phyloP scores from a whole-genome alignment of 495 filamentous ascomycete species.

The Hyphodiscus hymeniophilus region DNA sequence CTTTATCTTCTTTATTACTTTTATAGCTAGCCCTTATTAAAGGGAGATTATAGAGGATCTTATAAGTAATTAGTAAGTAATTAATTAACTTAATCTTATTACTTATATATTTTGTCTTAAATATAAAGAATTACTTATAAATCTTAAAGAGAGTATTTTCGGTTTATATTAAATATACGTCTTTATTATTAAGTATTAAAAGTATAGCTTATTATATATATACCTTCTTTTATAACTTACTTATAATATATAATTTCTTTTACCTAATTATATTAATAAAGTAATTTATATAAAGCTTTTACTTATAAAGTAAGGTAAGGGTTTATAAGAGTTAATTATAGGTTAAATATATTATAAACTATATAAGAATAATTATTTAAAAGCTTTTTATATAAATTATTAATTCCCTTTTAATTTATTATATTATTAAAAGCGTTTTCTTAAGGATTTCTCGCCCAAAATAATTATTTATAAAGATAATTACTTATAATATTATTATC shows the following conservation, averaged over 20 bases:
- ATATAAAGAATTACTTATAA: not conserved
- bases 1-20: not conserved
- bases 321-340: too few relatives aligned
- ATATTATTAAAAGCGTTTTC: not conserved
- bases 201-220: not conserved
- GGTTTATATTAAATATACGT: not conserved
- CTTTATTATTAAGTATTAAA: not conserved
- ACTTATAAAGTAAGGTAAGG: too few relatives aligned
- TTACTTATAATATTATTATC: too few relatives aligned
- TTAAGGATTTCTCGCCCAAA: not conserved
- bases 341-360: too few relatives aligned
- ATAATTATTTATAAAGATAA: slow-evolving; percentile 1
- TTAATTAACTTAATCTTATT: slow-evolving; percentile 1
- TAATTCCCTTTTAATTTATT: not conserved
- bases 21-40: not conserved
- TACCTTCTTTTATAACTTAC: not conserved
- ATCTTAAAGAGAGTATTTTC: not conserved
- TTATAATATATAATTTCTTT: too few relatives aligned
- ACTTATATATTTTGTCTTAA: slow-evolving; percentile 1
- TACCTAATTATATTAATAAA: too few relatives aligned
- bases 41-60: not conserved
- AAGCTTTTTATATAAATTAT: not conserved
- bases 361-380: too few relatives aligned
- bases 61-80: not conserved
- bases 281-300: too few relatives aligned